Evolutionary conservation across 2,329 filamentous ascomycete genomes (phyloP), one percentile per base, ranked within the genome.

Genomic region (Chaetothyriales sp.): DNA sequence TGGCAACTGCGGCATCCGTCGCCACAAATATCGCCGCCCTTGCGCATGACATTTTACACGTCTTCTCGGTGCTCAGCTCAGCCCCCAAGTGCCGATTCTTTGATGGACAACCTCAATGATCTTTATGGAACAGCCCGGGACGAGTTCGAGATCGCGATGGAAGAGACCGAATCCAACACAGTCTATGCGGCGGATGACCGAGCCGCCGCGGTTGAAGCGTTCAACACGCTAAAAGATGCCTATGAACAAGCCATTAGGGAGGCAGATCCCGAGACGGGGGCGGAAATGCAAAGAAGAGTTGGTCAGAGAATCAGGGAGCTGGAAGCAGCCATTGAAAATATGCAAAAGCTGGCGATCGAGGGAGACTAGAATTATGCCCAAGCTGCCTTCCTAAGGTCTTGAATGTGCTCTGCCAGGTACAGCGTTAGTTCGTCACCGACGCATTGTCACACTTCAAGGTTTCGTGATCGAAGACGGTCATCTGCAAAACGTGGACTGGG

Each of bases 101-200:
- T 59, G n/a, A 59, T 61, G 54, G 58, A 60, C 44, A 47, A 58
- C 39, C 48, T 61, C 19, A 57, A 51, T n/a, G 59, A 61, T 20
- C 54, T 61, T n/a, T 61, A 61, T 52, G 49, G 55, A n/a, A 61
- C 58, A 1, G 59, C 59, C 5, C 57, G 52, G 45, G 59, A 61
- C 48, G 59, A 61, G 50, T 49, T 72, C 66, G 54, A 66, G 65
- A 55, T 70, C 64, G 66, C 71, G 62, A 53, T 69, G 65, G 59
- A 67, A 66, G 53, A 71, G 61, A 66, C 70, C 62, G 68, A 63
- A 60, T 76, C 74, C 63, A 71, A 72, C 51, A 74, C 73, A 9
- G 70, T 76, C 28, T 78, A 78, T 61, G 76, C 76, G 1, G 66
- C 70, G 18, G 74, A 74, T 22, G 75, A 78, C 54, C 65, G 76